Evolutionary conservation across 2,329 filamentous ascomycete species (phyloP).

Genomic region (Ustilaginoidea virens): DNA sequence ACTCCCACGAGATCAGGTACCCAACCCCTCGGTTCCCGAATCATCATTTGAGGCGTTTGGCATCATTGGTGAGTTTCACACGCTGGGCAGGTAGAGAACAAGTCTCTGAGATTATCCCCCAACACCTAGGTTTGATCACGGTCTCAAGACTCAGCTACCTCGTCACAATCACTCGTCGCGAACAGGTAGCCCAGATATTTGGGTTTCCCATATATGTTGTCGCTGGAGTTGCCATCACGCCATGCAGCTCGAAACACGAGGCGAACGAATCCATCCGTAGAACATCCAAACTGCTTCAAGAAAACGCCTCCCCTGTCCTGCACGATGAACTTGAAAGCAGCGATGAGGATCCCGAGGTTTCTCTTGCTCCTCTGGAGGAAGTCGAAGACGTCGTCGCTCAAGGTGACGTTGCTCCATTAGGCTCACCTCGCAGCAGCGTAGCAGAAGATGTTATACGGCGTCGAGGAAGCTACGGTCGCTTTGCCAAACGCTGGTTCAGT

Average conservation of each 20-base stretch:
- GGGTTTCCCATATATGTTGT: slow-evolving; percentile 75
- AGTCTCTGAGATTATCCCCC: no score
- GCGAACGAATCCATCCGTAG: slow-evolving; percentile 56
- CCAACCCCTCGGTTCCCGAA: slow-evolving; percentile 27
- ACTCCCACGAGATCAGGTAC: slow-evolving; percentile 27
- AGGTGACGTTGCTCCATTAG: slow-evolving; percentile 17
- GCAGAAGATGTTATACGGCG: slow-evolving; percentile 78
- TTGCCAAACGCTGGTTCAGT: slow-evolving; percentile 86
- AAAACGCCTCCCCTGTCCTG: slow-evolving; percentile 22
- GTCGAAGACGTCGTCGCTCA: slow-evolving; percentile 25
- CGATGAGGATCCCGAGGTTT: slow-evolving; percentile 27
- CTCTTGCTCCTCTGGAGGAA: slow-evolving; percentile 22
- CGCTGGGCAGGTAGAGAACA: no score
- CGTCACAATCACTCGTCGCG: slow-evolving; percentile 69
- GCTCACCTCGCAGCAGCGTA: slow-evolving; percentile 42
- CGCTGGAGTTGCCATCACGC: slow-evolving; percentile 81
- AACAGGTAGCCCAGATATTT: slow-evolving; percentile 77
- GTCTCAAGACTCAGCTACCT: slow-evolving; percentile 72
- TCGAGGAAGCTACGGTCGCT: slow-evolving; percentile 73
- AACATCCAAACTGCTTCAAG: slow-evolving; percentile 31
- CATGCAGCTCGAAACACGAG: slow-evolving; percentile 60
- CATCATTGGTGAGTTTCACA: slow-evolving; percentile 36
- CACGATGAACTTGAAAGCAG: slow-evolving; percentile 29
- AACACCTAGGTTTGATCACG: slow-evolving; percentile 74
- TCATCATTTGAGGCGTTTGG: slow-evolving; percentile 45